These are phyloP conservation scores for Astrothelium subdiscretum DNA, from an alignment of 495 filamentous ascomycete species.

Conservation along the genomic window DNA sequence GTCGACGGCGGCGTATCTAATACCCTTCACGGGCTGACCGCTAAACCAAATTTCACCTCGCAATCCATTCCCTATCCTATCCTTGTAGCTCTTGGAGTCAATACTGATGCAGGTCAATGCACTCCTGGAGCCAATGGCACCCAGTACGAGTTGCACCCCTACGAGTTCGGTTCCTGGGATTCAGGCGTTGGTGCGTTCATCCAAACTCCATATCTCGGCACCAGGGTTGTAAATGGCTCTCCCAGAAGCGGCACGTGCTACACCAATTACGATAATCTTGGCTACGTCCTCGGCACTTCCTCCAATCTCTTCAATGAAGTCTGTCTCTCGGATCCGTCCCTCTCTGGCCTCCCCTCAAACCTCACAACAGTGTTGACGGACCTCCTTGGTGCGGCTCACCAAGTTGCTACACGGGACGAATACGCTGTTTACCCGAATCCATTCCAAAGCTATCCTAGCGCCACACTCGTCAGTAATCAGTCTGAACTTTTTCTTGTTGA, in stretches of 20 bases:
- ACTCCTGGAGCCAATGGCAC: constrained; percentile 26
- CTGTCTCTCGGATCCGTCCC: constrained; percentile 14
- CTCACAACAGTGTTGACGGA: background rate
- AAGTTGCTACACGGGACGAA: constrained; percentile 17
- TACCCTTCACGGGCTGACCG: constrained; percentile 25
- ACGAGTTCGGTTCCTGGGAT: constrained; percentile 39
- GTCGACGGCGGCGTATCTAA: constrained; percentile 29
- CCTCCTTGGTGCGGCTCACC: constrained; percentile 5
- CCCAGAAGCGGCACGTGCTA: constrained; percentile 27
- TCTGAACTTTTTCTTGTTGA: constrained; percentile 30
- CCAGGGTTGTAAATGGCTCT: constrained; percentile 26
- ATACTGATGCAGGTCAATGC: constrained; percentile 24
- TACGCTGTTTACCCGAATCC: constrained; percentile 35
- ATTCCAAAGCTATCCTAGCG: constrained; percentile 29
- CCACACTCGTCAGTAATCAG: constrained; percentile 21
- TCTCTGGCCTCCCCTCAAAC: background rate
- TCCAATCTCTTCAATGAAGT: constrained; percentile 29
- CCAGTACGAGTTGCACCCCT: constrained; percentile 38
- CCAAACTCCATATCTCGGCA: constrained; percentile 34
- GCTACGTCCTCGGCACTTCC: constrained; percentile 37
- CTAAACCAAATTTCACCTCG: constrained; percentile 27
- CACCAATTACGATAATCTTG: constrained; percentile 38
- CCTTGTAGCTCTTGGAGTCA: constrained; percentile 27
- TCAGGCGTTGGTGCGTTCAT: constrained; percentile 31
- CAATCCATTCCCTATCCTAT: constrained; percentile 35